Evolutionary conservation across 2,329 filamentous ascomycete species (phyloP), one percentile per base, ranked within the genome.

Genomic region (Claviceps sp.): DNA sequence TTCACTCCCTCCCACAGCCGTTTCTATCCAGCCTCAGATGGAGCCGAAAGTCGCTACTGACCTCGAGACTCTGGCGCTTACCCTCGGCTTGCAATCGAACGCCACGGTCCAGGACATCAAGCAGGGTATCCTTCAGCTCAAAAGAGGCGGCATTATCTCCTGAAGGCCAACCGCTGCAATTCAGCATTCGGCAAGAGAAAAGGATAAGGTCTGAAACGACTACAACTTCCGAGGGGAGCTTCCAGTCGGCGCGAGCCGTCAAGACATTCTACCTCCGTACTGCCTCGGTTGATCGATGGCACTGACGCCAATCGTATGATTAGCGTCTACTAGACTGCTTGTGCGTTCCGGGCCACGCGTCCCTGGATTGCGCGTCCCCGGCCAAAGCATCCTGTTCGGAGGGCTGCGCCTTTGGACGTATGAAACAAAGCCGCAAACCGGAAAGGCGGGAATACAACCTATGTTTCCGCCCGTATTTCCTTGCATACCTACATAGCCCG

Each of bases 41-140:
- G 54, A 51, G 22, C 51, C 50, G 20, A 45, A 59, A n/a, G 62
- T 57, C 16, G 50, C 56, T 1, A 62, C 62, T 50, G 64, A 66
- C 40, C 61, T 70, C 2, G 68, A 68, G 54, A 56, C 66, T 5
- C 58, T 70, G 7, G 67, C 68, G 6, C 56, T 59, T 20, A 59
- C 63, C 2, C 58, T 70, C 18, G 68, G 68, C 0, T 48, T 70
- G 14, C 58, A 62, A 48, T 53, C 56, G 4, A 67, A 67, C 52
- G 66, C 67, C 3, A 65, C 65, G 18, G 54, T 70, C 5, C 62
- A 64, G 20, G 63, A 70, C n/a, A 60, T 70, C 13, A 59, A 60
- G 46, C 60, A 61, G 43, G 60, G 63, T 24, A 69, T 70, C 5
- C 56, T 57, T 54, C 57, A 61, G 37, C 54, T 70, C 34, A 61